Evolutionary conservation across 2,329 filamentous ascomycete genomes (phyloP).

Genomic region (Lachnellula cervina): DNA sequence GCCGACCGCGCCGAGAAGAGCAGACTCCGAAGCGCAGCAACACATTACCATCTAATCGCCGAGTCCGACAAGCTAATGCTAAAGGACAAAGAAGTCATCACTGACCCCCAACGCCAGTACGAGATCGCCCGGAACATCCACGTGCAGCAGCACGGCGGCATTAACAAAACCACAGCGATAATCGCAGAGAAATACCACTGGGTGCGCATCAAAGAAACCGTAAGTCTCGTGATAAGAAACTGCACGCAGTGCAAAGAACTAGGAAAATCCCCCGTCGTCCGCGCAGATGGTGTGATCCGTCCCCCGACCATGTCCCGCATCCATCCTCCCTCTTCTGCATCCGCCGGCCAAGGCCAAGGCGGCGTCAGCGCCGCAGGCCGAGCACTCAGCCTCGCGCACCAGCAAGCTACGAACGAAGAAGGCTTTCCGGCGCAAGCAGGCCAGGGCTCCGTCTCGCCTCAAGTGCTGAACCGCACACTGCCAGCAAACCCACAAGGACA

Average conservation of each 20-base stretch:
- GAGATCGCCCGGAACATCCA: constrained; percentile 80
- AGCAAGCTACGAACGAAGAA: constrained; percentile 8
- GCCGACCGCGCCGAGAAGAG: constrained; percentile 95
- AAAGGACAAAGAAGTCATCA: constrained; percentile 95
- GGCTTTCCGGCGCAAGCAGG: constrained; percentile 19
- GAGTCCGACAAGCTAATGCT: constrained; percentile 76
- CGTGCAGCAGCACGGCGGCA: constrained; percentile 74
- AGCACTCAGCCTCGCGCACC: constrained; percentile 19
- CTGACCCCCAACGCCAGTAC: constrained; percentile 83
- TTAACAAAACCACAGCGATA: constrained; percentile 95
- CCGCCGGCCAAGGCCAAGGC: not conserved
- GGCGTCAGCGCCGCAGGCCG: constrained; percentile 24
- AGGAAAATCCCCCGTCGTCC: constrained; percentile 48
- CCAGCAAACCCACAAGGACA: constrained; percentile 12
- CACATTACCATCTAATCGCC: constrained; percentile 82
- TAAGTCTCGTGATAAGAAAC: constrained; percentile 88
- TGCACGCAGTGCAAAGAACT: constrained; percentile 85
- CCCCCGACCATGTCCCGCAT: constrained; percentile 6
- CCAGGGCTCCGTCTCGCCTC: constrained; percentile 29
- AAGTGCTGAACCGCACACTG: constrained; percentile 27
- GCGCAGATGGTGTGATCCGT: constrained; percentile 22
- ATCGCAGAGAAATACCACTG: constrained; percentile 95
- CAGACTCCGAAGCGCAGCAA: constrained; percentile 85
- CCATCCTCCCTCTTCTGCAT: not conserved
- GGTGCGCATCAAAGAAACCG: constrained; percentile 97